Conservation (phyloP, 2,329 filamentous ascomycete species). For the Fusarium nelsonii region DNA sequence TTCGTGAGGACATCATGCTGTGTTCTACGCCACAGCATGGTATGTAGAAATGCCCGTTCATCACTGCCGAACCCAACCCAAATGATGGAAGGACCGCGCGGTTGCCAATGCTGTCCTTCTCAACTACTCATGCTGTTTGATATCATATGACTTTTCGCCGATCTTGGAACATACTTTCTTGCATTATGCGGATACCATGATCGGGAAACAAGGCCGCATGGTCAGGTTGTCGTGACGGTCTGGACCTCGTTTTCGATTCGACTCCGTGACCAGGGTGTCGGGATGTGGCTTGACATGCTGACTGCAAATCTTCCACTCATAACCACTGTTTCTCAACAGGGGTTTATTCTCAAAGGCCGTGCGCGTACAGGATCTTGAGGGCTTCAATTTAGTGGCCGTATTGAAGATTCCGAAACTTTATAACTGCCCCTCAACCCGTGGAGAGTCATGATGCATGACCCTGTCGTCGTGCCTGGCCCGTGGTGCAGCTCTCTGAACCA, state of each 20-base stretch:
- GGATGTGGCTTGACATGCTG: constrained; percentile 11
- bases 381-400: constrained; percentile 15
- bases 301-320: not conserved
- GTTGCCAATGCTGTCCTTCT: constrained; percentile 4
- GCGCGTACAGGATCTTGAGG: constrained; percentile 1
- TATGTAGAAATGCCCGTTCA: constrained; percentile 3
- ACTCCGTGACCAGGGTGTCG: constrained; percentile 25
- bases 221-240: constrained; percentile 23
- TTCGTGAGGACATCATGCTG: not conserved
- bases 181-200: constrained; percentile 7
- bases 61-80: constrained; percentile 13
- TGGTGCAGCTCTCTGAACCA: constrained; percentile 9
- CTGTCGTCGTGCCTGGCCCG: constrained; percentile 9
- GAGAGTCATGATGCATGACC: constrained; percentile 7
- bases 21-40: constrained; percentile 21
- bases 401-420: constrained; percentile 25
- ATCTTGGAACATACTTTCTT: constrained; percentile 23
- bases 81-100: constrained; percentile 7
- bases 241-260: constrained; percentile 30
- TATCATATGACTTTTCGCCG: constrained; percentile 7
- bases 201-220: constrained; percentile 18
- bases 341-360: not conserved
- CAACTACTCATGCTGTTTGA: not conserved
- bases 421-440: constrained; percentile 6
- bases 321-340: not conserved